phyloP scores from a whole-genome alignment of 306 rosid species.

The apple (Malus domestica) region DNA sequence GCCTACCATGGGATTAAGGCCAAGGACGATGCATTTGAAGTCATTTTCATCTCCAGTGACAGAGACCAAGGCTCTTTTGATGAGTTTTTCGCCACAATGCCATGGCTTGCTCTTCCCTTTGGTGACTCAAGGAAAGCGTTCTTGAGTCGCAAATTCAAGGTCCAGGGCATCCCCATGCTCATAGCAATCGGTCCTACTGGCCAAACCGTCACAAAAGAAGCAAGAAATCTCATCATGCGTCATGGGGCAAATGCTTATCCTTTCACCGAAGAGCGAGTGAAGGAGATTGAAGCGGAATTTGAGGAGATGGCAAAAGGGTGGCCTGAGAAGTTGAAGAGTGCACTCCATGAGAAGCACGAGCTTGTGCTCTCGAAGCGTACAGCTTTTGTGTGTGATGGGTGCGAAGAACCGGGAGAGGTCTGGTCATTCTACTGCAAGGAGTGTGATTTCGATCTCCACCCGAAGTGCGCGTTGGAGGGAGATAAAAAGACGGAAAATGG shows the following conservation, averaged over 20 bases:
- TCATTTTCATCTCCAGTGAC: constrained; percentile 69
- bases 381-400: constrained; percentile 32
- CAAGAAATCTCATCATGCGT: constrained; percentile 24
- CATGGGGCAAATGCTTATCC: constrained; percentile 73
- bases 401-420: constrained; percentile 23
- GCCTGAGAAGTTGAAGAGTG: constrained; percentile 49
- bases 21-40: constrained; percentile 50
- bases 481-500: constrained; percentile 26
- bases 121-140: constrained; percentile 60
- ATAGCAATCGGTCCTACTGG: constrained; percentile 65
- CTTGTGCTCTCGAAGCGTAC: constrained; percentile 33
- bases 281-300: constrained; percentile 33
- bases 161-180: constrained; percentile 53
- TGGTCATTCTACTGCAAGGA: constrained; percentile 60
- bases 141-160: constrained; percentile 48
- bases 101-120: constrained; percentile 79
- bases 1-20: constrained; percentile 58
- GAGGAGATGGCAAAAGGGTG: constrained; percentile 56
- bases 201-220: constrained; percentile 52
- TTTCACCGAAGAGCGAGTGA: constrained; percentile 46
- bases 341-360: constrained; percentile 44
- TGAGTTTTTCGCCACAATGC: constrained; percentile 60
- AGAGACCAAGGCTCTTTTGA: constrained; percentile 54
- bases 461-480: constrained; percentile 41
- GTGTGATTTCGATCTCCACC: constrained; percentile 67